A percentile compares a stretch with the other conserved stretches of the same genome.
Evolutionary conservation across 2,329 filamentous ascomycete genomes (phyloP).

Genomic region (Talaromyces verruculosus): DNA sequence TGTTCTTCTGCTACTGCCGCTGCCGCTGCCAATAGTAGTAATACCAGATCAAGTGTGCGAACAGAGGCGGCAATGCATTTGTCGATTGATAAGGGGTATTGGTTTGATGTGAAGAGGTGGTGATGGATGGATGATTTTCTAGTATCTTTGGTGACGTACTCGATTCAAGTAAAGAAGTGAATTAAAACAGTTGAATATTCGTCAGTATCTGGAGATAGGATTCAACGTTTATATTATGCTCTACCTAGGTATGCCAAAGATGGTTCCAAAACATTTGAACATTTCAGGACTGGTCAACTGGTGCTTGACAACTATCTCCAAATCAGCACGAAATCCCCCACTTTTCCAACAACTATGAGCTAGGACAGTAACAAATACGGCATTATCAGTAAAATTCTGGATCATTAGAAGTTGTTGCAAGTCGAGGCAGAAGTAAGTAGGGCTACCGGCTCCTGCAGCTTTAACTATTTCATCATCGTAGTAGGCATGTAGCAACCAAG

Average conservation of each 20-base stretch:
- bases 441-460: too few species aligned
- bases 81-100: slow-evolving; percentile 20
- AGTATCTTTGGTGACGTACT: neutral
- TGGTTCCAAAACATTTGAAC: neutral
- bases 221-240: neutral
- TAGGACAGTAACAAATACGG: too few species aligned
- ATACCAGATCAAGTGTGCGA: slow-evolving; percentile 5
- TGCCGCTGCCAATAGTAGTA: neutral
- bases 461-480: too few species aligned
- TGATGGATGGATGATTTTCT: neutral
- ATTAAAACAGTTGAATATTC: neutral
- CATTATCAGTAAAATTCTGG: too few species aligned
- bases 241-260: too few species aligned
- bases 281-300: neutral
- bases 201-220: neutral
- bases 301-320: too few species aligned
- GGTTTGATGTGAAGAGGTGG: slow-evolving; percentile 17
- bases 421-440: too few species aligned
- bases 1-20: neutral
- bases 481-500: too few species aligned
- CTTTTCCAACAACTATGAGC: too few species aligned
- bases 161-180: neutral
- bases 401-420: too few species aligned
- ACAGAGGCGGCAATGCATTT: slow-evolving; percentile 21
- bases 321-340: too few species aligned